Evolutionary conservation across 202 grass and related monocot species (phyloP).

Genomic region (Sporobolus alterniflorus): DNA sequence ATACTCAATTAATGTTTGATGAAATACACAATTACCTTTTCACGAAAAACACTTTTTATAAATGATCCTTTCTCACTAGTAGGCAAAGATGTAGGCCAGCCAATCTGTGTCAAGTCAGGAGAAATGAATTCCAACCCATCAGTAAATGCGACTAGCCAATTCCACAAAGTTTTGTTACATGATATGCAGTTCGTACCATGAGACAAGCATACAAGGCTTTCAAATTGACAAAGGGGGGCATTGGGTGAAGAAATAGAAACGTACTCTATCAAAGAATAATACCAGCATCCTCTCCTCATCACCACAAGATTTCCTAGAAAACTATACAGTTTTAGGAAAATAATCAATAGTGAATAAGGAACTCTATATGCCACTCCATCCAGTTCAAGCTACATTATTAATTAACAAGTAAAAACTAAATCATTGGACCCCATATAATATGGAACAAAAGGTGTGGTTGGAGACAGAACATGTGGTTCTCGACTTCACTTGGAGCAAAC

Average conservation of each 20-base stretch:
- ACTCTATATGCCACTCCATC: neutral
- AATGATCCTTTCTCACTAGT: slow-evolving; percentile 96
- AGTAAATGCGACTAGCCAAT: slow-evolving; percentile 12
- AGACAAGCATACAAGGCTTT: neutral
- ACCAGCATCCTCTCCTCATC: slow-evolving; percentile 88
- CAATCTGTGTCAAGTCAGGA: slow-evolving; percentile 67
- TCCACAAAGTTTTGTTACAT: neutral
- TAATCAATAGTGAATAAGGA: slow-evolving; percentile 1
- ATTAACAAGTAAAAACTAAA: neutral
- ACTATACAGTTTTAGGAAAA: slow-evolving; percentile 29
- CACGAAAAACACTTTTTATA: slow-evolving; percentile 73
- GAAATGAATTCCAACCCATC: neutral
- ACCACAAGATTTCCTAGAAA: slow-evolving; percentile 80
- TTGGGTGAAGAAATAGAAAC: slow-evolving; percentile 28
- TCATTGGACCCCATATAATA: neutral
- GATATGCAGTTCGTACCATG: neutral
- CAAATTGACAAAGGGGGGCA: neutral
- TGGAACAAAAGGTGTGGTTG: neutral
- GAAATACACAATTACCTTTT: slow-evolving; percentile 63
- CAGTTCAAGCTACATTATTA: slow-evolving; percentile 12
- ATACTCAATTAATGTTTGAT: slow-evolving; percentile 4
- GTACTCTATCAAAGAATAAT: slow-evolving; percentile 93
- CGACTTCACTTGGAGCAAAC: neutral
- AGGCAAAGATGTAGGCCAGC: slow-evolving; percentile 94
- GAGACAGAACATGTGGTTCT: slow-evolving; percentile 1